A percentile compares a stretch with the other conserved stretches of the same genome.
Evolutionary conservation across 345 rosid genomes (phyloP).

Genomic region (Euphorbia lathyris): DNA sequence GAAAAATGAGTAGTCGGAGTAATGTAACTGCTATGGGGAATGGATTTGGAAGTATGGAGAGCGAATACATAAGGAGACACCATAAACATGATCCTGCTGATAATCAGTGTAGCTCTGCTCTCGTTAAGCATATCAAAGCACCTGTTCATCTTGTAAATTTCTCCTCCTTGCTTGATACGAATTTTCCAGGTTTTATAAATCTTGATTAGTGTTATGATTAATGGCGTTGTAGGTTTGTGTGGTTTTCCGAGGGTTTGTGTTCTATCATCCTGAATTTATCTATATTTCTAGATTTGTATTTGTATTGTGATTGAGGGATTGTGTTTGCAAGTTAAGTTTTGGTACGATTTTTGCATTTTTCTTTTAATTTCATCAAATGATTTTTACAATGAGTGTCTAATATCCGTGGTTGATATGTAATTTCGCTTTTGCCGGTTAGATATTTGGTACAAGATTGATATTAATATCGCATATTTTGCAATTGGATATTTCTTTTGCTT

Average conservation of each 20-base stretch:
- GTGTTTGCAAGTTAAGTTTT: background rate
- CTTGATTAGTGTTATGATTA: slow-evolving; percentile 8
- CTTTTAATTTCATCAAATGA: background rate
- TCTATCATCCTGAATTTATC: background rate
- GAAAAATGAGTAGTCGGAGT: slow-evolving; percentile 38
- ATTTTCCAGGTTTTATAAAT: background rate
- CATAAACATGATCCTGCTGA: slow-evolving; percentile 56
- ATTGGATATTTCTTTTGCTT: background rate
- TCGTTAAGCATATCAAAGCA: slow-evolving; percentile 81
- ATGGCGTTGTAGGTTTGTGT: slow-evolving; percentile 1
- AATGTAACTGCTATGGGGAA: slow-evolving; percentile 18
- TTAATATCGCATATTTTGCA: background rate
- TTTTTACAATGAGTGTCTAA: background rate
- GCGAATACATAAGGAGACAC: slow-evolving; percentile 54
- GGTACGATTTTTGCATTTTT: background rate
- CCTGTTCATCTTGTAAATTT: slow-evolving; percentile 80
- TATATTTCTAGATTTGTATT: background rate
- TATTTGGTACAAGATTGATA: slow-evolving; percentile 3
- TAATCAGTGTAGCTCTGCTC: slow-evolving; percentile 80
- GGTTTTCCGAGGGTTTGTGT: no score
- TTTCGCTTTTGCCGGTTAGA: background rate
- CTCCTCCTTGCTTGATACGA: slow-evolving; percentile 7
- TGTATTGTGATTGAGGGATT: slow-evolving; percentile 2
- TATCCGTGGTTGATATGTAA: slow-evolving; percentile 14
- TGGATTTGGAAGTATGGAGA: slow-evolving; percentile 36